A percentile compares a stretch with the other conserved stretches of the same genome.
Evolutionary conservation across 441 rosid species (phyloP).

Genomic region (Flueggea neowawraea): DNA sequence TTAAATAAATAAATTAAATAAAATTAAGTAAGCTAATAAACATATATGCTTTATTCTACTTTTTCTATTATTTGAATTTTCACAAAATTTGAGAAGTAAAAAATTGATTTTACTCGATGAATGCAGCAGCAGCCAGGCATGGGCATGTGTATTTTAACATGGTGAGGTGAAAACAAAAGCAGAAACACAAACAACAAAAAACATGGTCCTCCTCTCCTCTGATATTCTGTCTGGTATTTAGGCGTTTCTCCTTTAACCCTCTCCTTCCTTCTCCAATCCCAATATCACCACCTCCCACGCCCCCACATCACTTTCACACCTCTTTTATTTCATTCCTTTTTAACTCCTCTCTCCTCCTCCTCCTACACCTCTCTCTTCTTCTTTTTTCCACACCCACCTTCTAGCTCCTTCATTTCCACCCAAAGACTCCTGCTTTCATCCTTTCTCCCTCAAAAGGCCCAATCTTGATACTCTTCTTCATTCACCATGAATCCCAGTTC

Average conservation of each 20-base stretch:
- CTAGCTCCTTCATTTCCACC: too few relatives aligned
- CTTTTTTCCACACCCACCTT: too few relatives aligned
- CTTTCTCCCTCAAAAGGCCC: background rate
- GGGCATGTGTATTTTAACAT: constrained; percentile 1
- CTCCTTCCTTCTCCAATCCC: constrained; percentile 16
- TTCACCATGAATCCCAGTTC: background rate
- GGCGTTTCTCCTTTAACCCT: constrained; percentile 25
- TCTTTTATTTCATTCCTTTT: too few relatives aligned
- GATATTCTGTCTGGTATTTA: constrained; percentile 73
- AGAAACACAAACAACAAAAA: constrained; percentile 8
- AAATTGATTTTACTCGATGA: too few relatives aligned
- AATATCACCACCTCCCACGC: constrained; percentile 13
- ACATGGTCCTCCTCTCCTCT: too few relatives aligned
- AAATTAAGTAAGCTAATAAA: too few relatives aligned
- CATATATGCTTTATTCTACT: too few relatives aligned
- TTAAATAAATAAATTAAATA: too few relatives aligned
- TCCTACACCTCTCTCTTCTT: background rate
- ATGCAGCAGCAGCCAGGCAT: constrained; percentile 6
- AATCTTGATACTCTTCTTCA: background rate
- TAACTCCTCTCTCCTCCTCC: background rate
- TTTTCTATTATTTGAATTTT: too few relatives aligned
- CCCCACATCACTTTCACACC: background rate
- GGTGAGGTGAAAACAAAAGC: constrained; percentile 1
- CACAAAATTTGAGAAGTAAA: too few relatives aligned
- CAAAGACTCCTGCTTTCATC: background rate